Conservation (phyloP, 2,329 filamentous ascomycete genomes). For the Aspergillus piperis region DNA sequence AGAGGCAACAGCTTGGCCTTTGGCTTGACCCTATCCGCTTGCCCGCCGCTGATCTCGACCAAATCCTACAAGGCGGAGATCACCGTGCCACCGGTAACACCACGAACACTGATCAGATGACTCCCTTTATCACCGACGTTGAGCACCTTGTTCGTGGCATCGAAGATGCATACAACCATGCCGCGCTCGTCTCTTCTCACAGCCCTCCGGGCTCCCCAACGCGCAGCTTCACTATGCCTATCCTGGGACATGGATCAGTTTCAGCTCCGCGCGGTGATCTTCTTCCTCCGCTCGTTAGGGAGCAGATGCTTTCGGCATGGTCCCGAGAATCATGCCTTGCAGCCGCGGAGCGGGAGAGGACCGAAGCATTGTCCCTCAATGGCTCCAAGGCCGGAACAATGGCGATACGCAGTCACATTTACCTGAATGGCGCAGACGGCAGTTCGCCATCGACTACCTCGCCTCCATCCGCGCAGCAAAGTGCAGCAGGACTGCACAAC, state of each 20-base stretch:
- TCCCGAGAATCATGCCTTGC: constrained; percentile 72
- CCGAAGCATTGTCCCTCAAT: constrained; percentile 71
- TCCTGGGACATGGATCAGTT: constrained; percentile 53
- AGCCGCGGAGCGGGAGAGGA: constrained; percentile 64
- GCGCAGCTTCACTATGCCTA: constrained; percentile 63
- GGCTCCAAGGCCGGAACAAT: constrained; percentile 69
- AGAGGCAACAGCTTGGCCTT: constrained; percentile 70
- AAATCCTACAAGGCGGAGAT: constrained; percentile 58
- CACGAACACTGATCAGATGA: constrained; percentile 54
- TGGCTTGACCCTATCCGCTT: constrained; percentile 77
- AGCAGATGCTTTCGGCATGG: constrained; percentile 80
- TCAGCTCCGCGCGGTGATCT: constrained; percentile 49
- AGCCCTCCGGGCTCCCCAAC: constrained; percentile 72
- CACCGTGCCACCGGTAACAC: constrained; percentile 31
- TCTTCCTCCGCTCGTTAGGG: constrained; percentile 67
- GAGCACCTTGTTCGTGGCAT: constrained; percentile 72
- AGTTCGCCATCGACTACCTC: constrained; percentile 34
- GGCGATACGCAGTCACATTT: constrained; percentile 30
- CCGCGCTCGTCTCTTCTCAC: constrained; percentile 61
- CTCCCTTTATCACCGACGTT: constrained; percentile 71
- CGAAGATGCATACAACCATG: constrained; percentile 67
- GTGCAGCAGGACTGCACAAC: constrained; percentile 32
- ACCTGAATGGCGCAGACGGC: constrained; percentile 33
- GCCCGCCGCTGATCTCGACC: constrained; percentile 66
- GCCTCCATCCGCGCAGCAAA: constrained; percentile 22